Base-by-base conservation (phyloP, 2,329 filamentous ascomycete genomes). In the Zymoseptoria ardabiliae region DNA sequence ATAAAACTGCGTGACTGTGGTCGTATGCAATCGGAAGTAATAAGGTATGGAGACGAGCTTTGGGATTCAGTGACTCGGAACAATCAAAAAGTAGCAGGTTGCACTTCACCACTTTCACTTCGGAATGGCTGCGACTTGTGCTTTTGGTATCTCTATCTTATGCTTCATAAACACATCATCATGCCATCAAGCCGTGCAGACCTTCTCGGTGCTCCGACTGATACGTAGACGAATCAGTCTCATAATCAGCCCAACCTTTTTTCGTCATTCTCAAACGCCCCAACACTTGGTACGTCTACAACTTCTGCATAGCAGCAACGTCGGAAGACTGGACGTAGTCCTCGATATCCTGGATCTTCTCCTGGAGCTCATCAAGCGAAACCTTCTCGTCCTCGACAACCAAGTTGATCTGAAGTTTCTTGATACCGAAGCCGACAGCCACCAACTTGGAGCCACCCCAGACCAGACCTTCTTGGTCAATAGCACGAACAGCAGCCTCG, bases 351-450 rank as follows among this genome's bases (percentile, higher is more conserved):
- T 85, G 84, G 72, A 97, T 95, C 81, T 89, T 73, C 75, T 90
- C 86, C 83, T 96, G 85, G 69, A 99, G 87, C 65, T 97, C 93
- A 70, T 88, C 85, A 66, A 90, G 77, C 68, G 90, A 92, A 74
- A 99, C 78, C 85, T 97, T 97, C 68, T 97, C 93, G 76, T 99
- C 94, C 83, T 97, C 94, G 67, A 97, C 82, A 71, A 97, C 91
- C 70, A 97, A 79, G 87, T 90, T 97, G 83, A 99, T 96, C 85
- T 97, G 93, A 66, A 99, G 87, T 86, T 97, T 97, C 85, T 90
- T 94, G 83, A 99, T 95, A 83, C 94, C 94, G 84, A 90, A 99
- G 73, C 92, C 93, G 71, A 99, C 87, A 68, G 92, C 77, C 56
- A 96, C 87, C 67, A 96, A 82, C 83, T 94, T 90, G 77, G 89